Conservation (phyloP, 208 protist genomes). For the Acanthamoeba castellanii region DNA sequence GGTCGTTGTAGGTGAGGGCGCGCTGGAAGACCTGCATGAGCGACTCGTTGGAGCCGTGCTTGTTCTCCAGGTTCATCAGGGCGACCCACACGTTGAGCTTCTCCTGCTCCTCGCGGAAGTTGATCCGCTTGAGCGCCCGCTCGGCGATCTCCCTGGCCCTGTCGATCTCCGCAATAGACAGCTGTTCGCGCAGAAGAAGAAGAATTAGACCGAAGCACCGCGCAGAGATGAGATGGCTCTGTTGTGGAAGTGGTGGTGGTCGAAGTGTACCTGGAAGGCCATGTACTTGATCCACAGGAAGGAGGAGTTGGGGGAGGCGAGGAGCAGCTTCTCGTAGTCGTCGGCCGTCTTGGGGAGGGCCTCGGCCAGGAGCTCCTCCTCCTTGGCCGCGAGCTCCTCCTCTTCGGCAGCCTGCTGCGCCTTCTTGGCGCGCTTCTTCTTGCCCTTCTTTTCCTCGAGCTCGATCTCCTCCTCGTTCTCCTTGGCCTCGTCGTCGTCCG, state of each 20-base stretch:
- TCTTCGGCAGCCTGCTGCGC: conserved; percentile 47
- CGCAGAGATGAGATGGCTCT: background rate
- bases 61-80: conserved; percentile 91
- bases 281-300: conserved; percentile 92
- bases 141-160: conserved; percentile 88
- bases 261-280: conserved; percentile 84
- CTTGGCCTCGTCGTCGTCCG: conserved; percentile 82
- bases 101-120: conserved; percentile 86
- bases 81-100: conserved; percentile 91
- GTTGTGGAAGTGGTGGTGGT: background rate
- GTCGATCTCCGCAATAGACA: conserved; percentile 87
- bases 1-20: conserved; percentile 84
- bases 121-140: conserved; percentile 87
- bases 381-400: conserved; percentile 67
- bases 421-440: conserved; percentile 72
- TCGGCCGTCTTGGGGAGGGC: conserved; percentile 81
- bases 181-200: conserved; percentile 15
- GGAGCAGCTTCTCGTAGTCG: conserved; percentile 91
- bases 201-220: conserved; percentile 34
- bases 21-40: conserved; percentile 80
- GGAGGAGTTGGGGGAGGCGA: conserved; percentile 86
- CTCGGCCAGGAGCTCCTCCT: conserved; percentile 69
- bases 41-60: conserved; percentile 84
- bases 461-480: conserved; percentile 81
- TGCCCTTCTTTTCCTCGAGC: conserved; percentile 74